Evolutionary conservation across 2,329 filamentous ascomycete species (phyloP).

Genomic region (Aspergillus versicolor): DNA sequence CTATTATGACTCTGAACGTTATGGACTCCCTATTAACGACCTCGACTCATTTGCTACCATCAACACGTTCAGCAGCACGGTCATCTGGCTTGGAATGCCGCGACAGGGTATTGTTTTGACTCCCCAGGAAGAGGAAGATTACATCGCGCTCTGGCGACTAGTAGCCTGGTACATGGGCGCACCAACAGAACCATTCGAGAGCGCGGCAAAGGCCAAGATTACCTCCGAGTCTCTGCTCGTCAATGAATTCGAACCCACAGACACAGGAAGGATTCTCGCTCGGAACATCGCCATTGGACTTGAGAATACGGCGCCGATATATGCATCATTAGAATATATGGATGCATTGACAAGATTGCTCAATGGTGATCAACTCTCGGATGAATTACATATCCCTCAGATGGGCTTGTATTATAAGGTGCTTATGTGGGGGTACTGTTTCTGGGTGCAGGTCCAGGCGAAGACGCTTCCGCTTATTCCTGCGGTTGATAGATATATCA

Average conservation of each 20-base stretch:
- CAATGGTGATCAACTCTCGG: constrained; percentile 63
- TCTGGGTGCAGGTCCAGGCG: constrained; percentile 36
- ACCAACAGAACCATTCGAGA: constrained; percentile 61
- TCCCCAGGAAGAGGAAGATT: constrained; percentile 63
- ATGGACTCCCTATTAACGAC: constrained; percentile 70
- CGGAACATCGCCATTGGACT: constrained; percentile 72
- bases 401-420: constrained; percentile 58
- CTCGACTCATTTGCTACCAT: constrained; percentile 73
- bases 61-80: constrained; percentile 63
- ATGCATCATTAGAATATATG: constrained; percentile 64
- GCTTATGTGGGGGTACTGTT: constrained; percentile 63
- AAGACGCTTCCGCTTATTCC: constrained; percentile 31
- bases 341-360: constrained; percentile 67
- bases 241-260: constrained; percentile 64
- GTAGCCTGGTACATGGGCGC: constrained; percentile 69
- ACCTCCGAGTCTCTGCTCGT: constrained; percentile 67
- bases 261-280: constrained; percentile 62
- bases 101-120: constrained; percentile 68
- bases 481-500: constrained; percentile 52
- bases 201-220: constrained; percentile 54
- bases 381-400: constrained; percentile 58
- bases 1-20: constrained; percentile 61
- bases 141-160: constrained; percentile 73
- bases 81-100: constrained; percentile 68
- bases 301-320: constrained; percentile 62